Percentiles rank a stretch among this genome's conserved stretches.
phyloP scores from a whole-genome alignment of 2,329 filamentous ascomycete genomes.

The Trichoderma guizhouense region DNA sequence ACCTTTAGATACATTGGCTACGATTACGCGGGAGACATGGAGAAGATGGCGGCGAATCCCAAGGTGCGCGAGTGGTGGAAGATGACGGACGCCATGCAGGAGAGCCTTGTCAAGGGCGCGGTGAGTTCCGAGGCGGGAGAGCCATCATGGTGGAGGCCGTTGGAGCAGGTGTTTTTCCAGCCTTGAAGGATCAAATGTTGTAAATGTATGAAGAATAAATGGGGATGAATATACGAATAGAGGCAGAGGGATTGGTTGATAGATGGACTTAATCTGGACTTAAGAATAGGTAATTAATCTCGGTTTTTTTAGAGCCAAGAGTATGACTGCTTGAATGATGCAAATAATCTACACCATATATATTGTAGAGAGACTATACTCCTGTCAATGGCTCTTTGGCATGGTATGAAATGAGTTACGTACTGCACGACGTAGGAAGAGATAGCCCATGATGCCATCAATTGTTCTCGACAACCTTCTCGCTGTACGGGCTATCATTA shows the following conservation, averaged over 20 bases:
- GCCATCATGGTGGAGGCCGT: slow-evolving; percentile 65
- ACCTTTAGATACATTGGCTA: slow-evolving; percentile 76
- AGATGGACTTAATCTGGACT: neutral
- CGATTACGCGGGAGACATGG: slow-evolving; percentile 72
- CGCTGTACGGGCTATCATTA: neutral
- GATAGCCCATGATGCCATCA: neutral
- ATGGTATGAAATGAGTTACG: neutral
- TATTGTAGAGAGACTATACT: neutral
- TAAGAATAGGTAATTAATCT: neutral
- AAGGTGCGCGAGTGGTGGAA: slow-evolving; percentile 76
- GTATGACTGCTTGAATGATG: neutral
- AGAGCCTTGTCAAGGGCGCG: slow-evolving; percentile 58
- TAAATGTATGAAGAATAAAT: neutral
- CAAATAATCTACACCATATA: neutral
- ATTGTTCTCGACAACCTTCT: neutral
- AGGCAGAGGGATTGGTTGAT: neutral
- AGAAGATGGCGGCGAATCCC: slow-evolving; percentile 67
- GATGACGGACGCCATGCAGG: slow-evolving; percentile 76
- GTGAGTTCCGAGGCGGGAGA: slow-evolving; percentile 56
- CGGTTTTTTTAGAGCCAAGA: neutral
- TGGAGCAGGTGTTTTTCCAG: slow-evolving; percentile 67
- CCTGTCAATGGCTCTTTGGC: neutral
- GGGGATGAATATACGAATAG: neutral
- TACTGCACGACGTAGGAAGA: neutral
- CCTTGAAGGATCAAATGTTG: slow-evolving; percentile 36